phyloP scores from a whole-genome alignment of 345 rosid species.

The Limnanthes douglasii region DNA sequence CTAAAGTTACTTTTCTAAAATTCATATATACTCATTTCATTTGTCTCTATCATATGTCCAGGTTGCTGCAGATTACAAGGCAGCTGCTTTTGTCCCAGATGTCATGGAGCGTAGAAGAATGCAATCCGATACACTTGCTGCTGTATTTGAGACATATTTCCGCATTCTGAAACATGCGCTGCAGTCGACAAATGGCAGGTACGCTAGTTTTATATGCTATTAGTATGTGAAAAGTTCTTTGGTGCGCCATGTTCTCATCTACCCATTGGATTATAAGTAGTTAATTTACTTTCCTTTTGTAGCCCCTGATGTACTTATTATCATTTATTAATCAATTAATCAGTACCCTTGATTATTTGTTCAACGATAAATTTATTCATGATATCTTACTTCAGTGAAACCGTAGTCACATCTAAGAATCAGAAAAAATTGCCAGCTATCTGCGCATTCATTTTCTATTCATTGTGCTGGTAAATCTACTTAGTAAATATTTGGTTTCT shows the following conservation, averaged over 20 bases:
- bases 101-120: slow-evolving; percentile 44
- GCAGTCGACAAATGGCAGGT: slow-evolving; percentile 41
- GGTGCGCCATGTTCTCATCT: too few relatives aligned
- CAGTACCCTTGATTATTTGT: too few relatives aligned
- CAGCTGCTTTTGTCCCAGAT: slow-evolving; percentile 51
- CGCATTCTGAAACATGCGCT: slow-evolving; percentile 72
- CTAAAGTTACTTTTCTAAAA: neutral
- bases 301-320: too few relatives aligned
- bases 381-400: too few relatives aligned
- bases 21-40: neutral
- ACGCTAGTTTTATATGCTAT: slow-evolving; percentile 4
- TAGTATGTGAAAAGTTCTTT: slow-evolving; percentile 1
- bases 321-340: too few relatives aligned
- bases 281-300: too few relatives aligned
- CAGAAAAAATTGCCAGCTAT: too few relatives aligned
- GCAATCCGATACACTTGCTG: slow-evolving; percentile 74
- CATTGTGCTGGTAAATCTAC: neutral
- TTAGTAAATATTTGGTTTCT: neutral
- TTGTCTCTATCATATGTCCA: slow-evolving; percentile 7
- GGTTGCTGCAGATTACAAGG: slow-evolving; percentile 81
- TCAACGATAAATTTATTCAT: too few relatives aligned
- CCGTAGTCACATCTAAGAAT: too few relatives aligned
- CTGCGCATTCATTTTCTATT: neutral
- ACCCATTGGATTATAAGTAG: too few relatives aligned
- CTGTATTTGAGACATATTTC: slow-evolving; percentile 81